Evolutionary conservation across 257 asterid species (phyloP).

Genomic region (Striga asiatica): DNA sequence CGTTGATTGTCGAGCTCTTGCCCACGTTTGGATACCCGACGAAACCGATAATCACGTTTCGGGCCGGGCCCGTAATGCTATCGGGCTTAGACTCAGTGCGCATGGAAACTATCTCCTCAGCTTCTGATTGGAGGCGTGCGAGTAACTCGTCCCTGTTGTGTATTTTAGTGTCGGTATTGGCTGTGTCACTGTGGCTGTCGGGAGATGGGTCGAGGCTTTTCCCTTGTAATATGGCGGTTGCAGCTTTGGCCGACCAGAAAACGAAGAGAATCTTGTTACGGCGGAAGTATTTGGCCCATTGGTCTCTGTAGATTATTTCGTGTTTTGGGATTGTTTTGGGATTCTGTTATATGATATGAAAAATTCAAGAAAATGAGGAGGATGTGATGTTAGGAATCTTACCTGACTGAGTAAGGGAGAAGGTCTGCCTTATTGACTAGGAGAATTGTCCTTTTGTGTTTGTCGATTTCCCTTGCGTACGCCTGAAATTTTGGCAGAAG

Average conservation of each 20-base stretch:
- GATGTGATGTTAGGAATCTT: constrained; percentile 12
- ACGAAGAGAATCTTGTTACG: constrained; percentile 65
- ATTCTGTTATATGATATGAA: not conserved
- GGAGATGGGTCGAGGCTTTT: constrained; percentile 24
- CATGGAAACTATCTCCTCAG: constrained; percentile 65
- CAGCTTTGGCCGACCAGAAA: constrained; percentile 99
- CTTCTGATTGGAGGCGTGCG: constrained; percentile 71
- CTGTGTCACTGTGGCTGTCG: constrained; percentile 24
- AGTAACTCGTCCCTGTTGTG: constrained; percentile 75
- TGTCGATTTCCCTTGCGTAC: constrained; percentile 80
- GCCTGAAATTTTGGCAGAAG: constrained; percentile 37
- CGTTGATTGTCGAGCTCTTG: constrained; percentile 96
- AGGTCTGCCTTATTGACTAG: constrained; percentile 97
- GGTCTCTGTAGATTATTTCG: constrained; percentile 41
- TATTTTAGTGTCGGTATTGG: constrained; percentile 48
- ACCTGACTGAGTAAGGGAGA: constrained; percentile 76
- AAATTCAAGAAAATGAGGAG: constrained; percentile 10
- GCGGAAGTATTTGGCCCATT: constrained; percentile 79
- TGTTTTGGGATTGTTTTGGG: not conserved
- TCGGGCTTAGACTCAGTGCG: constrained; percentile 27
- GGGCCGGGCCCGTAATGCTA: constrained; percentile 12
- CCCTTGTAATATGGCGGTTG: constrained; percentile 68
- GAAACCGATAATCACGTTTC: constrained; percentile 68
- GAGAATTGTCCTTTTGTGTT: constrained; percentile 84
- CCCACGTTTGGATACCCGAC: constrained; percentile 99